Evolutionary conservation across 805 yeast genomes (phyloP).

Genomic region (Candida andamanensis): DNA sequence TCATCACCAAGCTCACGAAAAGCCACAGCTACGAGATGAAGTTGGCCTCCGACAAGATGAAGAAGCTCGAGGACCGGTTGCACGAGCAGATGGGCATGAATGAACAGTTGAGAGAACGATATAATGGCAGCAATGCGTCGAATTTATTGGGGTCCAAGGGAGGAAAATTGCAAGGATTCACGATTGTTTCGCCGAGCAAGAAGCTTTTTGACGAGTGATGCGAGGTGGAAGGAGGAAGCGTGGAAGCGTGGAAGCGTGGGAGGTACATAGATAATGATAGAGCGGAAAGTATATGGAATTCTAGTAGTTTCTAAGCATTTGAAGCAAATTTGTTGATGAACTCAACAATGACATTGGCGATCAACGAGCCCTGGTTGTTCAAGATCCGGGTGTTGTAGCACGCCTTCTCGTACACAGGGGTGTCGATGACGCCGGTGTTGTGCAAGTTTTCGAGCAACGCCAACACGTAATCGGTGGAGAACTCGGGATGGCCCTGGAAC

Average conservation of each 20-base stretch:
- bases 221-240: no score
- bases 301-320: no score
- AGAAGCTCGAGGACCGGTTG: slow-evolving; percentile 25
- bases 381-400: slow-evolving; percentile 24
- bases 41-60: slow-evolving; percentile 30
- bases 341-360: slow-evolving; percentile 32
- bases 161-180: slow-evolving; percentile 36
- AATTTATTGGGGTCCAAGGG: slow-evolving; percentile 6
- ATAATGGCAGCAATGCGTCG: slow-evolving; percentile 2
- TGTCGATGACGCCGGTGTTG: slow-evolving; percentile 17
- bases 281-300: not conserved
- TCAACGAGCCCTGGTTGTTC: slow-evolving; percentile 36
- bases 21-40: slow-evolving; percentile 33
- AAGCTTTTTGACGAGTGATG: slow-evolving; percentile 17
- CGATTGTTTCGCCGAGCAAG: slow-evolving; percentile 31
- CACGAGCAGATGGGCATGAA: slow-evolving; percentile 27
- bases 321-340: slow-evolving; percentile 26
- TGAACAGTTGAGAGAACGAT: slow-evolving; percentile 27
- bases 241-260: no score
- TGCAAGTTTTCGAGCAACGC: slow-evolving; percentile 18
- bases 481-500: slow-evolving; percentile 92
- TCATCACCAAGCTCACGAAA: slow-evolving; percentile 32
- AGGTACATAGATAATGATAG: not conserved
- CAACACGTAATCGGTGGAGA: slow-evolving; percentile 32
- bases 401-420: slow-evolving; percentile 22